Conservation (phyloP, 2,329 filamentous ascomycete species). For the Samsoniella hepiali region DNA sequence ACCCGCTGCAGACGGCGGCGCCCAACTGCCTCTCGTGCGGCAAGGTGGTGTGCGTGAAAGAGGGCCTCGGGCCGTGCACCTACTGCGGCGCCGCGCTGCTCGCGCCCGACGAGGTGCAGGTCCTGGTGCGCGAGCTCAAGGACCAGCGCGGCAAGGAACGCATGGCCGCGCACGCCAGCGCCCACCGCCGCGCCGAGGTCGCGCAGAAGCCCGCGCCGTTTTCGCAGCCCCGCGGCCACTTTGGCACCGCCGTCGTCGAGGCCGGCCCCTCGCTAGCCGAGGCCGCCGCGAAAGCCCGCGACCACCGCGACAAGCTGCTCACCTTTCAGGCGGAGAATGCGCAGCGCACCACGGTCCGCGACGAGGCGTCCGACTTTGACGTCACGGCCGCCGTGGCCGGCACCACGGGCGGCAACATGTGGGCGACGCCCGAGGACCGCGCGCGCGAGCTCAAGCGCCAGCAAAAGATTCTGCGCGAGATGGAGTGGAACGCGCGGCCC, state of each 20-base stretch:
- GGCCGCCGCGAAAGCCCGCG: slow-evolving; percentile 65
- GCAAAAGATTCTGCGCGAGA: slow-evolving; percentile 76
- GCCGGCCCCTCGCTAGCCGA: slow-evolving; percentile 43
- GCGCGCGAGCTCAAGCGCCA: slow-evolving; percentile 81
- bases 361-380: slow-evolving; percentile 71
- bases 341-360: slow-evolving; percentile 75
- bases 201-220: slow-evolving; percentile 60
- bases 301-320: slow-evolving; percentile 77
- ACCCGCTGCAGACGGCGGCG: slow-evolving; percentile 84
- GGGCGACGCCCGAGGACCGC: slow-evolving; percentile 79
- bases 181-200: slow-evolving; percentile 64
- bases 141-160: slow-evolving; percentile 84
- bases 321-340: slow-evolving; percentile 84
- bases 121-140: slow-evolving; percentile 78
- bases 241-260: slow-evolving; percentile 24
- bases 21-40: slow-evolving; percentile 92
- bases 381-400: slow-evolving; percentile 43
- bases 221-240: slow-evolving; percentile 41
- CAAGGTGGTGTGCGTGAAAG: slow-evolving; percentile 91
- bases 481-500: slow-evolving; percentile 80
- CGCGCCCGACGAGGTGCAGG: slow-evolving; percentile 69
- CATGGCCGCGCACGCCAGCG: slow-evolving; percentile 74
- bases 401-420: slow-evolving; percentile 55
- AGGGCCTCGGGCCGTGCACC: slow-evolving; percentile 90
- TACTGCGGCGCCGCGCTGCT: slow-evolving; percentile 79